Conservation (phyloP, 768 basidiomycete genomes). For the Piloderma croceum region DNA sequence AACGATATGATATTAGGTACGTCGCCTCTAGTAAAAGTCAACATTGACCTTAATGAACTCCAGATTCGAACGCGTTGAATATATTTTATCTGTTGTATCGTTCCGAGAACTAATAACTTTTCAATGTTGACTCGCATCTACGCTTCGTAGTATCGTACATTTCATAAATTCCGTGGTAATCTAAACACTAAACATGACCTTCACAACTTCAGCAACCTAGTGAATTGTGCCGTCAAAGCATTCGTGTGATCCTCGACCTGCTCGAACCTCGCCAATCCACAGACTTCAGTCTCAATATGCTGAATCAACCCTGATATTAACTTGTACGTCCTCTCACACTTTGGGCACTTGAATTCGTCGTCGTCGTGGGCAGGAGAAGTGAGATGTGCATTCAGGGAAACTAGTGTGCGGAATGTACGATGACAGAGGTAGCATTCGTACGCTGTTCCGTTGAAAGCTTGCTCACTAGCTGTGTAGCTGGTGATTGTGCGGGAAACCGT, state of each 20-base stretch:
- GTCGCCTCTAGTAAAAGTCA: too few species aligned
- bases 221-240: constrained; percentile 25
- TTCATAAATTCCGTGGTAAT: too few species aligned
- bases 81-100: too few species aligned
- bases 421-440: constrained; percentile 40
- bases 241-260: constrained; percentile 24
- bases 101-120: too few species aligned
- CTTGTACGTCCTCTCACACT: constrained; percentile 32
- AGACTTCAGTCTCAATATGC: constrained; percentile 39
- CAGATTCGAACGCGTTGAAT: too few species aligned
- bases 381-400: constrained; percentile 29
- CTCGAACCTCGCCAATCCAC: constrained; percentile 29
- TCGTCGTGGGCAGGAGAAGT: constrained; percentile 32
- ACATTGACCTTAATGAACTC: too few species aligned
- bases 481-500: constrained; percentile 9
- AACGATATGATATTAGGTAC: too few species aligned
- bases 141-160: too few species aligned
- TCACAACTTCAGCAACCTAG: constrained; percentile 14
- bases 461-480: constrained; percentile 28
- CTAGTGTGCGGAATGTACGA: constrained; percentile 25
- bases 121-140: too few species aligned
- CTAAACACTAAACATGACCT: too few species aligned
- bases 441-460: constrained; percentile 35
- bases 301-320: constrained; percentile 37
- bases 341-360: constrained; percentile 41